Conservation (phyloP, 2,329 filamentous ascomycete species). For the Penicillium sp. region DNA sequence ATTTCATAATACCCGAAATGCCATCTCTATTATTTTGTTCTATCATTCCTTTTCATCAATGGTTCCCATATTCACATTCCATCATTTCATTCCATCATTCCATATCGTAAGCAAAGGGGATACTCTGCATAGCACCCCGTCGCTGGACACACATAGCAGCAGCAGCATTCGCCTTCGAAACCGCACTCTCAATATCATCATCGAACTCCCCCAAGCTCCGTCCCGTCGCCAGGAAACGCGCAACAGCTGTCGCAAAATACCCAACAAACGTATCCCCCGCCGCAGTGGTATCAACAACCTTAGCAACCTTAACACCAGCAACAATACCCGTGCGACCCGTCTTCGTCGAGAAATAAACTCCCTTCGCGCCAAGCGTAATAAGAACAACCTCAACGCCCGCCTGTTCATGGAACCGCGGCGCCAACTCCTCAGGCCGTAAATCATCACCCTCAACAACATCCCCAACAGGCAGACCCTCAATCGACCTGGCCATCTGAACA, state of each 20-base stretch:
- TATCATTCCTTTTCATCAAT: background rate
- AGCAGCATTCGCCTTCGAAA: conserved; percentile 17
- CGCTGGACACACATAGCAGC: conserved; percentile 20
- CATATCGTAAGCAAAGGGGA: conserved; percentile 23
- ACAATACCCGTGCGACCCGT: conserved; percentile 14
- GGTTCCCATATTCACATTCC: background rate
- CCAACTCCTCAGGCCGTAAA: conserved; percentile 16
- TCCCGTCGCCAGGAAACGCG: conserved; percentile 17
- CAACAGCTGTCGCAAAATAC: conserved; percentile 19
- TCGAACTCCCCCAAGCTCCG: conserved; percentile 14
- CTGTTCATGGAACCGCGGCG: conserved; percentile 15
- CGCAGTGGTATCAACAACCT: conserved; percentile 23
- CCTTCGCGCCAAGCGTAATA: conserved; percentile 22
- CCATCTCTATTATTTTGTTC: background rate
- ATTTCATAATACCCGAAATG: conserved; percentile 8
- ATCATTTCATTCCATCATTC: conserved; percentile 1
- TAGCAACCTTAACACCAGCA: conserved; percentile 16
- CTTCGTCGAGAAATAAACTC: conserved; percentile 22
- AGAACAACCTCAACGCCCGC: conserved; percentile 20
- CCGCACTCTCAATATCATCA: conserved; percentile 16
- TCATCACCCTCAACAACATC: conserved; percentile 6
- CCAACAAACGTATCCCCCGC: conserved; percentile 24
- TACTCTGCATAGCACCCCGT: conserved; percentile 20
- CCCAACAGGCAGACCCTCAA: conserved; percentile 15
- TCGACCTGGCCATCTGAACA: conserved; percentile 24